Conservation (phyloP, 106 monocot species). For the Alisma plantagoaquatica region DNA sequence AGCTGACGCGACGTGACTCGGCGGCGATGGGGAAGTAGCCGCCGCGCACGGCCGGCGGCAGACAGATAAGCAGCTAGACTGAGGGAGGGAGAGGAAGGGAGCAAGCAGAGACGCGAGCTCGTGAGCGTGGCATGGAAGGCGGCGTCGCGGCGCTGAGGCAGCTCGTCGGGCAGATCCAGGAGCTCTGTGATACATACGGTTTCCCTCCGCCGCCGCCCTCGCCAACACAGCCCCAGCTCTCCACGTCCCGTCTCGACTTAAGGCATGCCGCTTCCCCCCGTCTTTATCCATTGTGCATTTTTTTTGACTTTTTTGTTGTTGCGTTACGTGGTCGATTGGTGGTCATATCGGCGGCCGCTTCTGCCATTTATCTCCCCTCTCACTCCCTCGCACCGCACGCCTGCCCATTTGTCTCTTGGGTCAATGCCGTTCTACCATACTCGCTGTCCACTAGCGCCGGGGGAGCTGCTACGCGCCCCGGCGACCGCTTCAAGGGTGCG, state of each 20-base stretch:
- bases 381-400: too few species aligned
- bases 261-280: neutral
- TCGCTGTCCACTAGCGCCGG: too few species aligned
- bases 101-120: neutral
- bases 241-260: neutral
- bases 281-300: neutral
- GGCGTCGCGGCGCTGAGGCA: slow-evolving; percentile 9
- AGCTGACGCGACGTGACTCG: too few species aligned
- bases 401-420: too few species aligned
- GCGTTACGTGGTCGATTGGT: neutral
- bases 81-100: neutral
- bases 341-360: neutral
- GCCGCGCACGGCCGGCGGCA: too few species aligned
- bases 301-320: neutral
- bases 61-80: too few species aligned
- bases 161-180: slow-evolving; percentile 14
- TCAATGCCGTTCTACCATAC: too few species aligned
- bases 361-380: too few species aligned
- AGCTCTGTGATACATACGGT: slow-evolving; percentile 1
- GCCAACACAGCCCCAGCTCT: neutral
- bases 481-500: too few species aligned
- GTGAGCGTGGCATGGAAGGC: slow-evolving; percentile 1
- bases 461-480: too few species aligned
- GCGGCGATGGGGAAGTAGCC: too few species aligned
- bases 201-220: slow-evolving; percentile 1